Base-by-base conservation (phyloP, 306 rosid genomes). In the Bauhinia variegata region DNA sequence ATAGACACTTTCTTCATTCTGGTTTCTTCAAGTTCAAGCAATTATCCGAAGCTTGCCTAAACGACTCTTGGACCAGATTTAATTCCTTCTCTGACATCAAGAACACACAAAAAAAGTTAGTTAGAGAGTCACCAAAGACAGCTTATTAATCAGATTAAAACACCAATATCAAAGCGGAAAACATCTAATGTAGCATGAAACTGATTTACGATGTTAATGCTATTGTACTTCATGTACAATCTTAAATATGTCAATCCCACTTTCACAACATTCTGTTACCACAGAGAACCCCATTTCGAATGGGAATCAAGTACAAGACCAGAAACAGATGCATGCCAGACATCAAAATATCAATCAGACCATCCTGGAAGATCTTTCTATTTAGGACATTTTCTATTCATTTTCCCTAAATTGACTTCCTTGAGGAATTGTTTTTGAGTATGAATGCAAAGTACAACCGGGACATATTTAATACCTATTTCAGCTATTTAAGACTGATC, bases 1-100 rank as follows among this genome's bases (percentile, higher is more conserved):
- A 59, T 31, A 63, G 43, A 16, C 59, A 30, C 56, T 34, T 5
- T 19, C 73, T 70, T 68, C 52, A 88, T 8, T 85, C 82, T 11
- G 91, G 88, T 79, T 79, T 92, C 92, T 89, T 92, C 81, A 89
- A 78, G 80, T 89, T 92, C 74, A 92, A 74, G 83, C 98, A 89
- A 77, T 85, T 82, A 63, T 92, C 95, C 10, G 96, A 83, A 14
- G 96, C 89, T 74, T 86, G 88, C 49, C 80, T 67, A 72, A 80
- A 92, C 83, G 89, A 66, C 70, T 84, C 91, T 65, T 77, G 95
- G 57, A 89, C 95, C 37, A 79, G 86, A 60, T 75, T 81, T 61
- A 82, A 63, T 59, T 92, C 96, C 47, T 75, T 84, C 87, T 89
- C 96, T 92, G 88, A 11, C 63, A 82, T 60, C 75, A 82, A 58